Conservation (phyloP, 805 yeast genomes). For the Wickerhamiella musiphila region DNA sequence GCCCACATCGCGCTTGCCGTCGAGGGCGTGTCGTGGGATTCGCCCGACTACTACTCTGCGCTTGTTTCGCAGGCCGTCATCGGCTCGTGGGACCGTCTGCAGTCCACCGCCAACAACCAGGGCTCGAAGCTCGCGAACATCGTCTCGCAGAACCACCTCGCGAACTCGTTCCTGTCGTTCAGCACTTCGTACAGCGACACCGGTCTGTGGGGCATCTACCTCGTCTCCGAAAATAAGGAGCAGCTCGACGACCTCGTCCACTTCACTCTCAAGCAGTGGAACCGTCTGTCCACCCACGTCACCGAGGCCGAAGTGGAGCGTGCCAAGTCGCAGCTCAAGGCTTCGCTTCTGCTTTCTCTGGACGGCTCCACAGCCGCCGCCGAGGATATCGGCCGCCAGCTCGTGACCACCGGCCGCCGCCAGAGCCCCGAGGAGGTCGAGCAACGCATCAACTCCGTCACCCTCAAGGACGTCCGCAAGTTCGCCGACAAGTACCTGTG, state of each 20-base stretch:
- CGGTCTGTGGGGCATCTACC: slow-evolving; percentile 93
- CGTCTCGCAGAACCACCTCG: slow-evolving; percentile 46
- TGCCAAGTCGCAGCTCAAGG: slow-evolving; percentile 88
- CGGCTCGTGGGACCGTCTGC: slow-evolving; percentile 93
- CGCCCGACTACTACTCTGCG: slow-evolving; percentile 88
- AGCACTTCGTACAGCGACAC: slow-evolving; percentile 95
- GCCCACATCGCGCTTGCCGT: slow-evolving; percentile 87
- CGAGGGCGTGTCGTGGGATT: slow-evolving; percentile 97
- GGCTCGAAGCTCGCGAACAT: slow-evolving; percentile 69
- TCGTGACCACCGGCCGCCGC: slow-evolving; percentile 80
- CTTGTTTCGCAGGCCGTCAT: slow-evolving; percentile 91
- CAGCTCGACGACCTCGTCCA: slow-evolving; percentile 51
- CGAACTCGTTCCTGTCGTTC: slow-evolving; percentile 91
- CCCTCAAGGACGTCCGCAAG: slow-evolving; percentile 57
- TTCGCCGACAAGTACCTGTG: slow-evolving; percentile 79
- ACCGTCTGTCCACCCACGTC: slow-evolving; percentile 63
- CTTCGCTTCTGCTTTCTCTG: slow-evolving; percentile 69
- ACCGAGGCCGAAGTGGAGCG: slow-evolving; percentile 77
- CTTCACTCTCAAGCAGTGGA: slow-evolving; percentile 77
- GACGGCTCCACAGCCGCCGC: slow-evolving; percentile 95
- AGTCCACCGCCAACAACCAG: slow-evolving; percentile 66
- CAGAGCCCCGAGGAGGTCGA: slow-evolving; percentile 60
- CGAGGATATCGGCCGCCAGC: slow-evolving; percentile 94
- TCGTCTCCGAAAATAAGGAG: slow-evolving; percentile 62
- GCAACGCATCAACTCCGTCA: slow-evolving; percentile 56